Evolutionary conservation across 192 early-diverging fungal genomes (phyloP), one percentile per base, ranked within the genome.

Genomic region (Coemansia sp.): DNA sequence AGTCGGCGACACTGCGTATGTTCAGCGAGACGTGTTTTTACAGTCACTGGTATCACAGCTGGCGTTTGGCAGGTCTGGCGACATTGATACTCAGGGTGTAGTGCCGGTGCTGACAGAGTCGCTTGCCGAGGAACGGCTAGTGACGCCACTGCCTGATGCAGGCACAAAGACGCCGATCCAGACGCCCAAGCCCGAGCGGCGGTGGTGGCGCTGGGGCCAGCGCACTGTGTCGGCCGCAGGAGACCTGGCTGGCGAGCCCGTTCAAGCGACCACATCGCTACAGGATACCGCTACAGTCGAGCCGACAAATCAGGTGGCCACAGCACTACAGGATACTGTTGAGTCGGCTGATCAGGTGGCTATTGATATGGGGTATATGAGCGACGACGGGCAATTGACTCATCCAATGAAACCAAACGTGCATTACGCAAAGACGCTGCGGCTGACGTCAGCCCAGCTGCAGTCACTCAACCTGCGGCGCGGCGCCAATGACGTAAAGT

Each of bases 371-470:
- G 77, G 67, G 19, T 74, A 79, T 41, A 39, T 67, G 62, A 74
- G 71, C 63, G 77, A 79, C 49, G 71, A 73, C 57, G 77, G 57
- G 0, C 47, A 51, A 27, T 22, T 73, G 6, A 6, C 70, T 6
- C 79, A 65, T 27, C 52, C 58, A 19, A 71, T 62, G 17, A 47
- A 50, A 38, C 62, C 22, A 37, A 67, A 22, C 8, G 74, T 82
- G 61, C 78, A 83, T 41, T 94, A 92, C 57, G 92, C 92, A 35
- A 99, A 99, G 77, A 89, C 92, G 0, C 75, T 99, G 41, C 86
- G 95, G 14, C 77, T 99, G 60, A 95, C 93, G 1, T 95, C 93
- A 3, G 94, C 93, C 29, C 97, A 99, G 69, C 78, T 99, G 61
- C 85, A 89, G 68, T 73, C 77, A 9, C 77, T 99, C 41, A 85